Evolutionary conservation across 148 eudicot genomes (phyloP).

Genomic region (Dianthus caryophyllus): DNA sequence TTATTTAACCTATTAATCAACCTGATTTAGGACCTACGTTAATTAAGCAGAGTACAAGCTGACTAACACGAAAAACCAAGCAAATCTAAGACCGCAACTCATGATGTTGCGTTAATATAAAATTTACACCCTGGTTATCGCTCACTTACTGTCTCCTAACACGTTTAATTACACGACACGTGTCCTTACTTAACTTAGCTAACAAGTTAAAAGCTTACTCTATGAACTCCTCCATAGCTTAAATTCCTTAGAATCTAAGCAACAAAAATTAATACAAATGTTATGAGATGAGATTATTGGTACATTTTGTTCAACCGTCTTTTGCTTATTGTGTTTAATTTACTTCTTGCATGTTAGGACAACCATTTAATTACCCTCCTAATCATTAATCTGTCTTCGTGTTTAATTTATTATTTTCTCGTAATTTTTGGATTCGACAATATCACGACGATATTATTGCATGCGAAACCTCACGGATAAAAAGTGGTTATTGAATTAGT

Average conservation of each 20-base stretch:
- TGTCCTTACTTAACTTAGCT: not conserved
- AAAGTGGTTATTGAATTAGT: too few species aligned
- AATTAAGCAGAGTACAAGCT: too few species aligned
- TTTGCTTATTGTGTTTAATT: too few species aligned
- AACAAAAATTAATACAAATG: not conserved
- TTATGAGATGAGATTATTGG: not conserved
- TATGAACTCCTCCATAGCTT: not conserved
- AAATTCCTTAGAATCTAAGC: conserved; percentile 20
- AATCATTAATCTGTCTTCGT: not conserved
- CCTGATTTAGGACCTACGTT: too few species aligned
- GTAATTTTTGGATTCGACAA: too few species aligned
- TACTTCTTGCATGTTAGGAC: not conserved
- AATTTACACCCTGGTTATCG: not conserved
- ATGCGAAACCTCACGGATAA: too few species aligned
- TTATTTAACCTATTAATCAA: too few species aligned
- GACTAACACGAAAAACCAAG: conserved; percentile 26
- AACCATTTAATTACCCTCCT: conserved; percentile 5
- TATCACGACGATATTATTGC: too few species aligned
- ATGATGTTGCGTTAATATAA: too few species aligned
- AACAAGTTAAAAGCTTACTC: not conserved
- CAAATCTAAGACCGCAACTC: not conserved
- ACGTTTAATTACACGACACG: conserved; percentile 9
- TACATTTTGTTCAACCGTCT: conserved; percentile 21
- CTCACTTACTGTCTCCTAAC: conserved; percentile 17
- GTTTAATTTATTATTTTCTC: too few species aligned